phyloP scores from a whole-genome alignment of 768 basidiomycete genomes.

The Kwoniella heveanensis region DNA sequence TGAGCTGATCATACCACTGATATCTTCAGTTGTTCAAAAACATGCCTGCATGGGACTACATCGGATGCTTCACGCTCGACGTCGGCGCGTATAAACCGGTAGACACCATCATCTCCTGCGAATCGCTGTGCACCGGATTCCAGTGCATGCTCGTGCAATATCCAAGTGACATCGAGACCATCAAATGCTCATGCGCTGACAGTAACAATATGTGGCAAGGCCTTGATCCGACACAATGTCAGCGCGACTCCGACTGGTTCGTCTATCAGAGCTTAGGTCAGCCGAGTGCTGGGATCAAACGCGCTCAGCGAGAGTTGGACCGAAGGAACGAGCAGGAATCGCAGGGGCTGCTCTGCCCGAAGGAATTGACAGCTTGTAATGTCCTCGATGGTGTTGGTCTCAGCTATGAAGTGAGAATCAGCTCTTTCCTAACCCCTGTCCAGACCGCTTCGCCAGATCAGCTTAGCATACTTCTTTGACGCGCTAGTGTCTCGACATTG shows the following conservation, averaged over 20 bases:
- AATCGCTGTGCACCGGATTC: neutral
- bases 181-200: neutral
- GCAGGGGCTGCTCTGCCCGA: neutral
- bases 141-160: neutral
- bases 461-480: too few relatives aligned
- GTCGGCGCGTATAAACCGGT: neutral
- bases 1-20: too few relatives aligned
- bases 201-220: neutral
- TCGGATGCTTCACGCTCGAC: neutral
- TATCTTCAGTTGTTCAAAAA: neutral
- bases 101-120: neutral
- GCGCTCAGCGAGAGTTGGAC: neutral
- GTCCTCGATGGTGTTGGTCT: slow-evolving; percentile 1
- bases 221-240: neutral
- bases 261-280: neutral
- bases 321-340: neutral
- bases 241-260: neutral
- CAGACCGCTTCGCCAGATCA: too few relatives aligned
- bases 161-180: neutral
- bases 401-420: slow-evolving; percentile 6
- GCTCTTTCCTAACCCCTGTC: too few relatives aligned
- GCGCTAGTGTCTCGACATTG: slow-evolving; percentile 12
- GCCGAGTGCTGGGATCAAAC: neutral
- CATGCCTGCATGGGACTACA: neutral
- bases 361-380: slow-evolving; percentile 4